Evolutionary conservation across 2,329 filamentous ascomycete genomes (phyloP), one percentile per base, ranked within the genome.

Genomic region (Pseudocercospora eumusae): DNA sequence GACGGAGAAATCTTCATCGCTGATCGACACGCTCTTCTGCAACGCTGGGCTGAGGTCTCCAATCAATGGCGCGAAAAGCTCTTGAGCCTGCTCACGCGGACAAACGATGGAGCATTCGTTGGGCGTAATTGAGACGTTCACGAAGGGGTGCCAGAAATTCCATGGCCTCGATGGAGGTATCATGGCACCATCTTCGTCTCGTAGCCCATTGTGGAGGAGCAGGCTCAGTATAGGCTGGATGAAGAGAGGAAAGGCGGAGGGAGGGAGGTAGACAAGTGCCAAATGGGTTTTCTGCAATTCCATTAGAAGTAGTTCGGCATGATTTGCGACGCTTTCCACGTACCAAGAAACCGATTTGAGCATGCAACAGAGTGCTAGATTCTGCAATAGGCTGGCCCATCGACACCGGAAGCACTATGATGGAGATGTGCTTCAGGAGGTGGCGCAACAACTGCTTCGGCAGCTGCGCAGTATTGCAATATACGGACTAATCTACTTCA

Each of bases 61-160:
- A 61, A 93, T 84, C 58, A 88, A 80, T 0, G 92, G 92, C 57
- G 85, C 80, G 70, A 98, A 96, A 61, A 96, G 84, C 59, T 86
- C 83, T 52, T 86, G 81, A 6, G 91, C 89, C 78, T 92, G 88
- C 45, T 85, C 82, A 62, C 86, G 86, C 65, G 93, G 89, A 74
- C 93, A 98, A 58, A 96, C 92, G 57, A 99, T 84, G 3, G 92
- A 96, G 78, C 92, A 96, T 77, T 97, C 95, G 59, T 96, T 85
- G 0, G 92, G 91, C 0, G 93, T 98, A 71, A 98, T 85, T 65
- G 91, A 96, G 69, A 99, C 87, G 76, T 98, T 98, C 75, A 97
- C 84, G 76, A 99, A 98, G 49, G 87, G 87, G 76, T 95, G 89
- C 73, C 81, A 80, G 65, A 75, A 80, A 15, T 77, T 78, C 82